Evolutionary conservation across 1,284 basidiomycete genomes (phyloP), one percentile per base, ranked within the genome.

Genomic region (Singerocomus inundabilis): DNA sequence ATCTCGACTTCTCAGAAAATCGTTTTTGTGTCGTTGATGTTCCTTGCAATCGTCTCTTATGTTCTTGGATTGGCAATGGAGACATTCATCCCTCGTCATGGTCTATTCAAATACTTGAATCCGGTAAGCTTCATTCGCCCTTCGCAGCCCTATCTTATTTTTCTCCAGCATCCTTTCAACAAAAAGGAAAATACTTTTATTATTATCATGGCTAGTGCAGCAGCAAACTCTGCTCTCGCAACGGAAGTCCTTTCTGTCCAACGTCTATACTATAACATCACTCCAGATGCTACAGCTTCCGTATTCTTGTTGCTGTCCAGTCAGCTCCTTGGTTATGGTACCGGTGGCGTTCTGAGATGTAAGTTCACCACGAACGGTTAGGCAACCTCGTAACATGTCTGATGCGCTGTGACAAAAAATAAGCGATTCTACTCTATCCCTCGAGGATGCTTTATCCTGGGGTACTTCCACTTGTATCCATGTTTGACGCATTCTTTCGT

Each of bases 191-290:
- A 84, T 63, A 79, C 80, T 0, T 78, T 79, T 25, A 80, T 86
- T 33, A 75, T 84, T 18, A 84, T 87, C 57, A 84, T 87, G 81
- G 65, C 84, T 2, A 81, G 80, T 32, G 82, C 85, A 5, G 82
- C 84, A 1, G 76, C 81, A 2, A 77, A 77, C 6, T 79, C 81
- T 0, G 84, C 85, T 0, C 74, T 84, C 35, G 85, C 78, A 1
- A 84, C 84, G 41, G 79, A 83, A 49, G 74, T 89, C 33, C 75
- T 87, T 40, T 82, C 84, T 0, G 83, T 84, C 1, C 76, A 88
- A 39, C 74, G 80, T 37, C 56, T 73, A 24, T 76, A 67, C 40
- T 85, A 87, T 55, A 72, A 80, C 55, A 75, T 83, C 49, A 76
- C 68, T 4, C 74, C 82, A 1, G 78, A 81, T 50, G 66, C 74